Percentiles rank a stretch among this genome's conserved stretches.
phyloP scores from a whole-genome alignment of 495 filamentous ascomycete species.

The Pseudoneurospora amorphoporcata region DNA sequence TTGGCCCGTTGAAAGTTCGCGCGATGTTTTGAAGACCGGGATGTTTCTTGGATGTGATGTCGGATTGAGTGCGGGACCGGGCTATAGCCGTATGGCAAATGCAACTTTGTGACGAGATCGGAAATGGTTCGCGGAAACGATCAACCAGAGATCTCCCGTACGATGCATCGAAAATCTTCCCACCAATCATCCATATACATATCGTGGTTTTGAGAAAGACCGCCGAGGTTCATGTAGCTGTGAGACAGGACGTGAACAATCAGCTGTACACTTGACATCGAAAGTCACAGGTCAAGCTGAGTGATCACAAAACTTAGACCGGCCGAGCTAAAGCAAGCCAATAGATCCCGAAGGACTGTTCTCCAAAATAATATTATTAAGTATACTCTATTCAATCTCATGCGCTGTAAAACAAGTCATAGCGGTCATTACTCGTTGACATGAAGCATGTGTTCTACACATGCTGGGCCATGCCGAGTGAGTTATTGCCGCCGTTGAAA shows the following conservation, averaged over 20 bases:
- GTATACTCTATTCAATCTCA: background rate
- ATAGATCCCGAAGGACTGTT: background rate
- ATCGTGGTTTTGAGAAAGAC: background rate
- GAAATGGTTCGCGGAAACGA: background rate
- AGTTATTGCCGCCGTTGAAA: constrained; percentile 57
- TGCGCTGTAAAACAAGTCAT: background rate
- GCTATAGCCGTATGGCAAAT: background rate
- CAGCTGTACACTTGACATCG: background rate
- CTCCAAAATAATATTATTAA: background rate
- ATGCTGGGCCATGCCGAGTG: constrained; percentile 50
- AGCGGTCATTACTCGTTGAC: background rate
- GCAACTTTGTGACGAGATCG: background rate
- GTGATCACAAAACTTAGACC: background rate
- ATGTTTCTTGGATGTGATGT: background rate
- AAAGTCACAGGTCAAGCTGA: background rate
- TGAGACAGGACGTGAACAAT: background rate
- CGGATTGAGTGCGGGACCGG: background rate
- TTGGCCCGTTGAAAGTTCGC: background rate
- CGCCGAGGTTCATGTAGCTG: background rate
- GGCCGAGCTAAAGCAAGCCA: background rate
- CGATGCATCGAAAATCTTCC: background rate
- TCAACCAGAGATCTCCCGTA: background rate
- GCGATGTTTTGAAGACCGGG: background rate
- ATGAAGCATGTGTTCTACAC: constrained; percentile 9
- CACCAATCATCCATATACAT: background rate